A percentile compares a stretch with the other conserved stretches of the same genome.
phyloP scores from a whole-genome alignment of 495 filamentous ascomycete species.

The Chaetomium tenue region DNA sequence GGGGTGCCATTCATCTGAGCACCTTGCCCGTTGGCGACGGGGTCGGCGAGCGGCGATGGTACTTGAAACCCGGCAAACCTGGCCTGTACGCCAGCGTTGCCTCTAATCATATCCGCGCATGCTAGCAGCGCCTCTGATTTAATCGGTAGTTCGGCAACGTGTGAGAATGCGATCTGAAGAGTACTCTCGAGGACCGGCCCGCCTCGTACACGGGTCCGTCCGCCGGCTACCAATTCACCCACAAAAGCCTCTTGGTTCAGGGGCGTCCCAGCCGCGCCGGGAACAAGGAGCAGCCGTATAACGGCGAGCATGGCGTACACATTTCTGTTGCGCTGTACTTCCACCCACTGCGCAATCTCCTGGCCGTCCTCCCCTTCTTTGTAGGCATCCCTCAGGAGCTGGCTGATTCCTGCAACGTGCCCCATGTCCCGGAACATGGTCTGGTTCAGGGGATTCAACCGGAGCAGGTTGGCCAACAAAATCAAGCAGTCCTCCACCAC shows the following conservation, averaged over 20 bases:
- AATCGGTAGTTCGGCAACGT: constrained; percentile 68
- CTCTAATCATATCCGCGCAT: constrained; percentile 84
- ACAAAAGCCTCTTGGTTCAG: constrained; percentile 85
- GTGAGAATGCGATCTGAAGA: constrained; percentile 80
- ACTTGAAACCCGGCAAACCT: constrained; percentile 82
- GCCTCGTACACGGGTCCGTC: constrained; percentile 19
- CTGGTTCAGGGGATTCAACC: constrained; percentile 87
- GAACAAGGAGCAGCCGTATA: constrained; percentile 77
- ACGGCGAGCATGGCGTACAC: constrained; percentile 86
- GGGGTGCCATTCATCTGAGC: constrained; percentile 49
- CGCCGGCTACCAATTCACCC: constrained; percentile 41
- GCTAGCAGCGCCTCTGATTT: constrained; percentile 80
- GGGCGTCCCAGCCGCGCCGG: constrained; percentile 73
- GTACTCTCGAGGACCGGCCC: constrained; percentile 78
- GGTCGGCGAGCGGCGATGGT: constrained; percentile 51
- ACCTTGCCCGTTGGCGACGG: constrained; percentile 42
- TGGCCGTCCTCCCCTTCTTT: constrained; percentile 56
- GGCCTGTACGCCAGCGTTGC: constrained; percentile 77
- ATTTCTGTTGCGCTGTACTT: constrained; percentile 81
- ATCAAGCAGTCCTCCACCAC: constrained; percentile 94
- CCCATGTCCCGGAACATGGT: constrained; percentile 91
- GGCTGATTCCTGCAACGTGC: constrained; percentile 69
- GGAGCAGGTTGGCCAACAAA: constrained; percentile 84
- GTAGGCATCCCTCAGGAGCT: constrained; percentile 64
- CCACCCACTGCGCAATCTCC: constrained; percentile 67